Evolutionary conservation across 768 basidiomycete species (phyloP).

Genomic region (Suillus subaureus): DNA sequence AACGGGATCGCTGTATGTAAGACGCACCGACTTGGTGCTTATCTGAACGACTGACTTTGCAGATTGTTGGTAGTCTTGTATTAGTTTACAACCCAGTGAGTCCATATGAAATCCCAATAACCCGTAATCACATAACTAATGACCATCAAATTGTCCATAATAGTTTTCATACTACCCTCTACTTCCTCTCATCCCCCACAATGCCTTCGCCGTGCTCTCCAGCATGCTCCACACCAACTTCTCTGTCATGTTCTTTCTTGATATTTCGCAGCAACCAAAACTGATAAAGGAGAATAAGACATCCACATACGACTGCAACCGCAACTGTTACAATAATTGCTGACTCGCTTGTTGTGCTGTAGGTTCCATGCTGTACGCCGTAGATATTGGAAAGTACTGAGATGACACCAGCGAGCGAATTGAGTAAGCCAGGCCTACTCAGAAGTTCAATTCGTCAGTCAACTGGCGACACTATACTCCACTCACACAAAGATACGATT

Average conservation of each 20-base stretch:
- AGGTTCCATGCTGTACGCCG: constrained; percentile 48
- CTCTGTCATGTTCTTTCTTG: constrained; percentile 43
- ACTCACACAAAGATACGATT: constrained; percentile 60
- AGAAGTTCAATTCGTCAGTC: constrained; percentile 9
- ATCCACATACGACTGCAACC: constrained; percentile 43
- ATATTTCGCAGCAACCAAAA: constrained; percentile 47
- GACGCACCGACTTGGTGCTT: not conserved
- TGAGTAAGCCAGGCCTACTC: constrained; percentile 55
- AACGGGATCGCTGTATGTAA: not conserved
- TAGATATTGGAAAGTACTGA: constrained; percentile 56
- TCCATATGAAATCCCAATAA: not conserved
- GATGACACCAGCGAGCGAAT: constrained; percentile 57
- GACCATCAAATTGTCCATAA: constrained; percentile 8
- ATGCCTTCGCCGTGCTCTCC: constrained; percentile 49
- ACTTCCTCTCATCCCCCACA: constrained; percentile 17
- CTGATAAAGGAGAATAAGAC: constrained; percentile 43
- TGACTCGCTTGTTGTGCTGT: constrained; percentile 44
- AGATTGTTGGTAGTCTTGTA: not conserved
- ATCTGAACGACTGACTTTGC: not conserved
- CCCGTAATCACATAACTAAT: not conserved
- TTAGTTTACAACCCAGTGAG: constrained; percentile 1
- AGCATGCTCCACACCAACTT: constrained; percentile 43
- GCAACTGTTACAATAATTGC: constrained; percentile 51
- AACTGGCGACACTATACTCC: not conserved
- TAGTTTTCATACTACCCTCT: not conserved